Percentiles rank a stretch among this genome's conserved stretches.
phyloP scores from a whole-genome alignment of 2,329 filamentous ascomycete species.

The Aspergillus brasiliensis region DNA sequence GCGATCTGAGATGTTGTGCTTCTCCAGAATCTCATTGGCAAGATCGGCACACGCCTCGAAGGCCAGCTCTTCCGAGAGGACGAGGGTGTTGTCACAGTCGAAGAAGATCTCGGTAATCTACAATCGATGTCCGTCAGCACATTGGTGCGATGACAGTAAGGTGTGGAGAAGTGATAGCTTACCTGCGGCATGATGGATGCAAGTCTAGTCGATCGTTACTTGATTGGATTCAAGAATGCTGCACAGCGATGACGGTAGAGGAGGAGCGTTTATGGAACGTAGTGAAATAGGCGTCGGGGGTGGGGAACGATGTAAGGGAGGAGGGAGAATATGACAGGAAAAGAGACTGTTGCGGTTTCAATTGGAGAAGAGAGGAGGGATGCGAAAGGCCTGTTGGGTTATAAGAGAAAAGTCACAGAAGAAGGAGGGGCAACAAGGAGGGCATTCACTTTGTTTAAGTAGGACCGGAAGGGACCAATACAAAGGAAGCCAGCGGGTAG shows the following conservation, averaged over 20 bases:
- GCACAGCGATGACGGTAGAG: neutral
- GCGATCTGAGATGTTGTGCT: slow-evolving; percentile 63
- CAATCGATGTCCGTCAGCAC: slow-evolving; percentile 16
- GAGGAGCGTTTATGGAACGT: neutral
- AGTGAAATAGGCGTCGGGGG: slow-evolving; percentile 6
- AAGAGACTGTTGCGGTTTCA: neutral
- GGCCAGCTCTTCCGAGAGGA: slow-evolving; percentile 85
- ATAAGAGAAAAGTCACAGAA: neutral
- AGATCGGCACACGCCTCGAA: slow-evolving; percentile 90
- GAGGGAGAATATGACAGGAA: neutral
- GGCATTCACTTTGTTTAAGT: slow-evolving; percentile 6
- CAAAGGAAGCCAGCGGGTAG: neutral
- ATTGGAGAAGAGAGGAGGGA: neutral
- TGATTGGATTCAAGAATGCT: neutral
- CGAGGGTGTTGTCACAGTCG: slow-evolving; percentile 85
- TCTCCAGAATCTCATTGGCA: slow-evolving; percentile 79
- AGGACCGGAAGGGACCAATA: neutral
- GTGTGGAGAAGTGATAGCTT: slow-evolving; percentile 1
- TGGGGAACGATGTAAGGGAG: neutral
- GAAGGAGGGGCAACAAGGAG: neutral
- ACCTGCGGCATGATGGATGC: slow-evolving; percentile 39
- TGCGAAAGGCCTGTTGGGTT: neutral
- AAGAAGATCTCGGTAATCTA: slow-evolving; percentile 73
- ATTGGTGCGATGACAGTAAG: slow-evolving; percentile 6
- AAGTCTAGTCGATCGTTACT: slow-evolving; percentile 1